Conservation (phyloP, 345 rosid genomes). For the Conringia planisiliqua region DNA sequence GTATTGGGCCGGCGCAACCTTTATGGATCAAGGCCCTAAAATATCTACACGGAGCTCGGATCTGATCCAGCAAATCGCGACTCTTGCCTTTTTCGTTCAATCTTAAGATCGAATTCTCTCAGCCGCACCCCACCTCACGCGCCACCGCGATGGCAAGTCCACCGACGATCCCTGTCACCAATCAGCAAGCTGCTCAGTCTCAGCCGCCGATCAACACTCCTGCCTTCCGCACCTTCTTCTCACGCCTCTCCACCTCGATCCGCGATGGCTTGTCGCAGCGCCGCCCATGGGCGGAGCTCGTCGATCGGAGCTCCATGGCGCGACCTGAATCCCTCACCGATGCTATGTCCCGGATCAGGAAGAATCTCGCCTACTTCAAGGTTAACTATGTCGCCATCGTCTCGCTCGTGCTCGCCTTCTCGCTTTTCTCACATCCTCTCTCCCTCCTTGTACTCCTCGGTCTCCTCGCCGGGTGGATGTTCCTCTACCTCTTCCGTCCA, state of each 20-base stretch:
- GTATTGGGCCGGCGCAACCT: conserved; percentile 10
- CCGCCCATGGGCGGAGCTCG: conserved; percentile 74
- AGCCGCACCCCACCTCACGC: conserved; percentile 6
- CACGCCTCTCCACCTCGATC: conserved; percentile 66
- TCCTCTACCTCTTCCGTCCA: conserved; percentile 67
- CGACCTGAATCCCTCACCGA: conserved; percentile 64
- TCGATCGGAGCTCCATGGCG: conserved; percentile 57
- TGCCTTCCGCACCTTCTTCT: conserved; percentile 66
- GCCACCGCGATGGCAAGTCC: conserved; percentile 45
- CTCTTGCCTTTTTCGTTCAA: neutral
- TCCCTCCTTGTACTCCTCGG: conserved; percentile 68
- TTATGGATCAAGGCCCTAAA: conserved; percentile 10
- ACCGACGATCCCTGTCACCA: conserved; percentile 56
- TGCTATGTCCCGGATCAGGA: conserved; percentile 69
- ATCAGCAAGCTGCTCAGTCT: conserved; percentile 38
- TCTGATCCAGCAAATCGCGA: neutral
- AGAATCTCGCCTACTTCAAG: conserved; percentile 60
- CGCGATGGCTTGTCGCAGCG: conserved; percentile 72
- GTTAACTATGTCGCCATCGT: conserved; percentile 66
- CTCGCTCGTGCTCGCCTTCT: conserved; percentile 57
- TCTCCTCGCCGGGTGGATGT: conserved; percentile 61
- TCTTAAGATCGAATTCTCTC: conserved; percentile 5
- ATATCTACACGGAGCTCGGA: conserved; percentile 6
- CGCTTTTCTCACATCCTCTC: conserved; percentile 69
- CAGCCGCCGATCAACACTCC: conserved; percentile 73